phyloP scores from a whole-genome alignment of 352 stramenopile genomes.

The Phytopythium delawarense region DNA sequence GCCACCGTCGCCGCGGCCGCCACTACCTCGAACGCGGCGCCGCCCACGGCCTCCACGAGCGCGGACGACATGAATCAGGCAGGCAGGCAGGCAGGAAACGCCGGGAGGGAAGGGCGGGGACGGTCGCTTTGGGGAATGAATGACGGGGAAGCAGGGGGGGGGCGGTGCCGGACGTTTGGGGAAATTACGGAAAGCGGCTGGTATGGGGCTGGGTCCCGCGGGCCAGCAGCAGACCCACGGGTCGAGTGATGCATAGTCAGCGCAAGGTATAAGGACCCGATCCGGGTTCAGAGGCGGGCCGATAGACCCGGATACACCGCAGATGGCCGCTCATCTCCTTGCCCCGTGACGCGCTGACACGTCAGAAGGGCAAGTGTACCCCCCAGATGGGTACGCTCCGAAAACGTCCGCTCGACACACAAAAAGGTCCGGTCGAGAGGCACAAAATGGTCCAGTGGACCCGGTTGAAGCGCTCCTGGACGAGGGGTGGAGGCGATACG shows the following conservation, averaged over 20 bases:
- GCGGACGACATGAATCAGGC: slow-evolving; percentile 21
- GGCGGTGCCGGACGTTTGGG: neutral
- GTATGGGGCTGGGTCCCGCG: neutral
- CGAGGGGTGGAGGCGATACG: too few relatives aligned
- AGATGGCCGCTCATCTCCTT: neutral
- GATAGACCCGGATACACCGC: neutral
- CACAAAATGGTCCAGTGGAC: neutral
- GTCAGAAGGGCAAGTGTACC: slow-evolving; percentile 1
- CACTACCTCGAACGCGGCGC: slow-evolving; percentile 41
- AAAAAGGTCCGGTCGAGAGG: neutral
- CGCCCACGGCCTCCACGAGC: slow-evolving; percentile 31
- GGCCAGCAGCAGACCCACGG: neutral
- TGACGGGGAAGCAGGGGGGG: neutral
- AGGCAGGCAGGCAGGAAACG: neutral
- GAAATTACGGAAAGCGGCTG: neutral
- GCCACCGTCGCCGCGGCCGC: slow-evolving; percentile 40
- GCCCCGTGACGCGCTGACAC: slow-evolving; percentile 1
- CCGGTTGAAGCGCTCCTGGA: neutral
- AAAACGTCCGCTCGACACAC: neutral
- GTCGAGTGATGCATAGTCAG: neutral
- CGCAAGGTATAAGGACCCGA: neutral
- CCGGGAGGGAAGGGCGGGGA: neutral
- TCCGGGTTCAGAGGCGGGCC: neutral
- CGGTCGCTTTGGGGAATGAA: neutral
- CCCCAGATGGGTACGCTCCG: slow-evolving; percentile 13